Evolutionary conservation across 345 rosid species (phyloP).

Genomic region (Lepidium sativum): DNA sequence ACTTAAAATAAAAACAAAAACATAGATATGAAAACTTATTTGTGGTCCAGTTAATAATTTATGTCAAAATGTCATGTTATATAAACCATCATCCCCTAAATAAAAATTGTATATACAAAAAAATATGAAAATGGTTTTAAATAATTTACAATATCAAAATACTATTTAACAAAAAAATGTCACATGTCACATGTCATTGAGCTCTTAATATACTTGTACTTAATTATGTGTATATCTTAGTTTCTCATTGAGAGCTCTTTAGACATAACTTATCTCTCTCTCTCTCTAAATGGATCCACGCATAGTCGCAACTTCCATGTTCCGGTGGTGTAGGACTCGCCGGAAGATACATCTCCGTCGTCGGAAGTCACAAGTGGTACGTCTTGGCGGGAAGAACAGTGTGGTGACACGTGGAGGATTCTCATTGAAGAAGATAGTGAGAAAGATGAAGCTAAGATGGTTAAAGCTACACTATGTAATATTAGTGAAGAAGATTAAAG

Average conservation of each 20-base stretch:
- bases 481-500: constrained; percentile 46
- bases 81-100: constrained; percentile 1
- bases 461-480: constrained; percentile 38
- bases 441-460: constrained; percentile 52
- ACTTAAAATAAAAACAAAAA: not conserved
- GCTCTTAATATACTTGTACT: not conserved
- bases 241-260: constrained; percentile 1
- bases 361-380: constrained; percentile 41
- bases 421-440: constrained; percentile 35
- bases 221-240: not conserved
- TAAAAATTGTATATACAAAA: not conserved
- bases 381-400: constrained; percentile 45
- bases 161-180: not conserved
- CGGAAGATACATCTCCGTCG: constrained; percentile 36
- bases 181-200: constrained; percentile 29
- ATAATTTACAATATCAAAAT: not conserved
- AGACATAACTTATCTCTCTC: not conserved
- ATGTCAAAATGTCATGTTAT: constrained; percentile 12
- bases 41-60: constrained; percentile 13
- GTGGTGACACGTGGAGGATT: constrained; percentile 21
- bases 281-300: constrained; percentile 17
- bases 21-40: not conserved
- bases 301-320: not conserved
- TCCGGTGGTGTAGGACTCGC: constrained; percentile 20
- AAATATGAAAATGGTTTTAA: not conserved